These are phyloP conservation scores for Hemileccinum rubropunctum DNA, from an alignment of 768 basidiomycete genomes.

Conservation along the genomic window DNA sequence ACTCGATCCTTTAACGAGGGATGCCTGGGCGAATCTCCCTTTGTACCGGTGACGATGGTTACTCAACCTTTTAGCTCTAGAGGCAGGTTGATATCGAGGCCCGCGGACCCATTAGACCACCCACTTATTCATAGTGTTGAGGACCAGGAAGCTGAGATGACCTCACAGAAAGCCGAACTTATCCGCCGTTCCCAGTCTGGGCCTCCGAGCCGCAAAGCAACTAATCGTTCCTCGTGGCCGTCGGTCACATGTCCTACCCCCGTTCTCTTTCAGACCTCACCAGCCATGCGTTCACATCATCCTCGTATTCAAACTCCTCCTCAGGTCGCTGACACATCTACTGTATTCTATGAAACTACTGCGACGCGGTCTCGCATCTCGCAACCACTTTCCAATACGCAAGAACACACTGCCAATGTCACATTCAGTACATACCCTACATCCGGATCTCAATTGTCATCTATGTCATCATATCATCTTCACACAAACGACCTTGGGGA, in stretches of 20 bases:
- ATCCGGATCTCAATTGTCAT: constrained; percentile 33
- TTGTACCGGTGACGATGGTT: constrained; percentile 10
- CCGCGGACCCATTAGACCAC: constrained; percentile 5
- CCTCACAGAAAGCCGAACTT: constrained; percentile 37
- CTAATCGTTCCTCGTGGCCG: constrained; percentile 39
- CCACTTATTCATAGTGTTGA: not conserved
- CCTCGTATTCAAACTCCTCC: constrained; percentile 29
- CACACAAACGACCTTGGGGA: constrained; percentile 15
- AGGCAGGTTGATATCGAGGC: constrained; percentile 26
- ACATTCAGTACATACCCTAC: constrained; percentile 27
- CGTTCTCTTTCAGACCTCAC: constrained; percentile 46
- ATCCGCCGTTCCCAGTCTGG: constrained; percentile 45
- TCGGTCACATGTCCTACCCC: constrained; percentile 45
- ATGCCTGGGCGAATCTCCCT: constrained; percentile 18
- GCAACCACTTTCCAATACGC: constrained; percentile 15
- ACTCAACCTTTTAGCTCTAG: constrained; percentile 15
- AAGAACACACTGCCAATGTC: constrained; percentile 24
- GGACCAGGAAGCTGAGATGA: constrained; percentile 7
- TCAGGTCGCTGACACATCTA: constrained; percentile 42
- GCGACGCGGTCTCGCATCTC: constrained; percentile 32
- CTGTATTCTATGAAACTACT: constrained; percentile 68
- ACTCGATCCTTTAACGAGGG: constrained; percentile 64
- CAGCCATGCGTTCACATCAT: constrained; percentile 31
- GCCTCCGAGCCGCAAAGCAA: constrained; percentile 34
- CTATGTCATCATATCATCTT: constrained; percentile 33